Percentiles rank a stretch among this genome's conserved stretches.
Conservation (phyloP, 2,329 filamentous ascomycete genomes). For the Penicillium concentricum region DNA sequence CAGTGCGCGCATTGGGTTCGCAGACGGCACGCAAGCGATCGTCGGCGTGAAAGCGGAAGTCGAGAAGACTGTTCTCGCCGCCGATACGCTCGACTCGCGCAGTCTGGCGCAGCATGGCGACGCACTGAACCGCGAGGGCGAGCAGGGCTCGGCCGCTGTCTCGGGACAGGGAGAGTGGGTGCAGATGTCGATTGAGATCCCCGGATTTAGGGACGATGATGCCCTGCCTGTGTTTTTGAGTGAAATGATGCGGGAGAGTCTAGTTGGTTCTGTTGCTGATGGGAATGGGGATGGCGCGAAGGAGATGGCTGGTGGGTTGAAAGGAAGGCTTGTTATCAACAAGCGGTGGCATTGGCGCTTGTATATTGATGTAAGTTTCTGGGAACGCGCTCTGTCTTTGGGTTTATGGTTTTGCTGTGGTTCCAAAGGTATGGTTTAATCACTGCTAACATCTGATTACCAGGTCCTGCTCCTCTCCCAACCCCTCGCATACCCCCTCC, state of each 20-base stretch:
- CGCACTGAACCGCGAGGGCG: conserved; percentile 26
- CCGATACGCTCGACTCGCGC: conserved; percentile 36
- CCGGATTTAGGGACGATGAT: conserved; percentile 88
- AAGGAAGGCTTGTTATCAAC: conserved; percentile 80
- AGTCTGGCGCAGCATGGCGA: conserved; percentile 42
- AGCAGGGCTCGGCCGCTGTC: conserved; percentile 23
- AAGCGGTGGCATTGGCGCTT: conserved; percentile 92
- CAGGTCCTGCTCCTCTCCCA: conserved; percentile 92
- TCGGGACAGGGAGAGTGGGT: conserved; percentile 69
- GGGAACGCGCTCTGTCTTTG: not conserved
- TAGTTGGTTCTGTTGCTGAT: conserved; percentile 72
- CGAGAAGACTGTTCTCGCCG: conserved; percentile 61
- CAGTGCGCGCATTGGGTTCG: conserved; percentile 88
- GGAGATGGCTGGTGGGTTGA: conserved; percentile 65
- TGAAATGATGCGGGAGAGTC: conserved; percentile 82
- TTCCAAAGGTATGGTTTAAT: not conserved
- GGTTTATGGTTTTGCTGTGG: not conserved
- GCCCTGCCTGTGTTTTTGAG: conserved; percentile 81
- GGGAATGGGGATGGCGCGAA: conserved; percentile 59
- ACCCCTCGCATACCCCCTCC: conserved; percentile 87
- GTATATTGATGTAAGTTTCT: conserved; percentile 73
- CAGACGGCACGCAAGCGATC: conserved; percentile 92
- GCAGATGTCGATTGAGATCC: conserved; percentile 87
- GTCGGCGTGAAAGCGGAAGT: conserved; percentile 96
- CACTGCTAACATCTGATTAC: conserved; percentile 7